Conservation (phyloP, 2,329 filamentous ascomycete species). For the Sphaerulina populicola region DNA sequence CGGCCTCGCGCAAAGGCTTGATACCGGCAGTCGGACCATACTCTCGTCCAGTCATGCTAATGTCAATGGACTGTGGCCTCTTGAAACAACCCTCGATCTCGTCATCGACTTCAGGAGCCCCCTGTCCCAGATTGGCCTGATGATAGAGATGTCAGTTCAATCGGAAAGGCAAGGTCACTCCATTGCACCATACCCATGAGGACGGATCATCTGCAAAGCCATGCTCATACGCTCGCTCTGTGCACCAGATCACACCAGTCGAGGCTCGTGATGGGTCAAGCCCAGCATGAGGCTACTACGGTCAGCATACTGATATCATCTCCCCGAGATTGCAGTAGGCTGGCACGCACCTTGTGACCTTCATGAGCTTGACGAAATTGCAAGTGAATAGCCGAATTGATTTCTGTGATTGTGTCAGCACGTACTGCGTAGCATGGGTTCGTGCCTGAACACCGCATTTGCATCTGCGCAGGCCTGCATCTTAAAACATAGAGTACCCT, state of each 20-base stretch:
- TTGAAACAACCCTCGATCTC: constrained; percentile 85
- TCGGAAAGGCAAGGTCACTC: no score
- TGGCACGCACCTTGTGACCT: constrained; percentile 55
- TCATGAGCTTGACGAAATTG: constrained; percentile 86
- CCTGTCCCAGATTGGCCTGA: constrained; percentile 78
- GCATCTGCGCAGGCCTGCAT: not conserved
- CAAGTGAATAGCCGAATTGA: constrained; percentile 72
- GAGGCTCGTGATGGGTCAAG: constrained; percentile 80
- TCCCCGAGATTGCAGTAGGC: not conserved
- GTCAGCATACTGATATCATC: not conserved
- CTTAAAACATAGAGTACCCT: not conserved
- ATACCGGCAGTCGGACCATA: constrained; percentile 92
- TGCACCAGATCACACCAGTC: constrained; percentile 91
- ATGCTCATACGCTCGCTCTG: constrained; percentile 77
- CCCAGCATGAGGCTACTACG: constrained; percentile 63
- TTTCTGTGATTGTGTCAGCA: constrained; percentile 48
- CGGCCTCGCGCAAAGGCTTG: constrained; percentile 77
- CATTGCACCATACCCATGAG: constrained; percentile 47
- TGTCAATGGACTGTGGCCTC: constrained; percentile 67
- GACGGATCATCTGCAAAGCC: constrained; percentile 75
- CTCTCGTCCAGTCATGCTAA: constrained; percentile 70
- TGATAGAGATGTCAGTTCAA: no score
- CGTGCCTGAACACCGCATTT: not conserved
- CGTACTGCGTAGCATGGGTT: not conserved
- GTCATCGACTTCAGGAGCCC: constrained; percentile 78